Conservation (phyloP, 805 yeast genomes). For the Candida gorgasii region DNA sequence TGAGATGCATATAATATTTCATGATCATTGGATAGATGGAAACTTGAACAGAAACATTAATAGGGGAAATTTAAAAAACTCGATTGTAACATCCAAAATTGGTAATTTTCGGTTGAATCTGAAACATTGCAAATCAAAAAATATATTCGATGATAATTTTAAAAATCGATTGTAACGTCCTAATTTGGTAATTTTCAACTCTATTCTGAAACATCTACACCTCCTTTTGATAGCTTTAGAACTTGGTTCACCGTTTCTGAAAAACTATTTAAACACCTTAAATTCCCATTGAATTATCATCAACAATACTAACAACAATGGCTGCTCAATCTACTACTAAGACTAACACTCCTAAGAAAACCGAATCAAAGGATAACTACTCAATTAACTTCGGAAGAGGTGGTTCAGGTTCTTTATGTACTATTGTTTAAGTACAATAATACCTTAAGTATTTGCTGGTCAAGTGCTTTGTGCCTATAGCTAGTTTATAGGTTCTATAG, state of each 20-base stretch:
- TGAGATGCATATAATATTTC: no score
- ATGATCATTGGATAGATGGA: background rate
- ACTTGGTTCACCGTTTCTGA: background rate
- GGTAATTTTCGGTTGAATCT: background rate
- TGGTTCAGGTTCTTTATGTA: slow-evolving; percentile 1
- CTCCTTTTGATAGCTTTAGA: background rate
- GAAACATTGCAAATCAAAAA: background rate
- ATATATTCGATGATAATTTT: background rate
- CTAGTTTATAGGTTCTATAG: background rate
- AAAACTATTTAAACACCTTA: slow-evolving; percentile 2
- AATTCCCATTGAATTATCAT: background rate
- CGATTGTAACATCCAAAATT: background rate
- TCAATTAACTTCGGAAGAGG: background rate
- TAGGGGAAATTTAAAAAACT: background rate
- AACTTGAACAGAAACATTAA: background rate
- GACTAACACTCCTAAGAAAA: background rate
- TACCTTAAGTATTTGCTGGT: background rate
- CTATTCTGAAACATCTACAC: background rate
- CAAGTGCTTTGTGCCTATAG: background rate
- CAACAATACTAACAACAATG: slow-evolving; percentile 5
- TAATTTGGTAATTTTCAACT: slow-evolving; percentile 1
- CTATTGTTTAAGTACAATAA: slow-evolving; percentile 4
- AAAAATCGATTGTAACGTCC: slow-evolving; percentile 5
- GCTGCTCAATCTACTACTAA: slow-evolving; percentile 6
- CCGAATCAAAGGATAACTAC: slow-evolving; percentile 6